Percentiles rank a stretch among this genome's conserved stretches.
These are phyloP conservation scores for Marsdenia floribunda DNA, from an alignment of 257 asterid species.

Conservation along the genomic window DNA sequence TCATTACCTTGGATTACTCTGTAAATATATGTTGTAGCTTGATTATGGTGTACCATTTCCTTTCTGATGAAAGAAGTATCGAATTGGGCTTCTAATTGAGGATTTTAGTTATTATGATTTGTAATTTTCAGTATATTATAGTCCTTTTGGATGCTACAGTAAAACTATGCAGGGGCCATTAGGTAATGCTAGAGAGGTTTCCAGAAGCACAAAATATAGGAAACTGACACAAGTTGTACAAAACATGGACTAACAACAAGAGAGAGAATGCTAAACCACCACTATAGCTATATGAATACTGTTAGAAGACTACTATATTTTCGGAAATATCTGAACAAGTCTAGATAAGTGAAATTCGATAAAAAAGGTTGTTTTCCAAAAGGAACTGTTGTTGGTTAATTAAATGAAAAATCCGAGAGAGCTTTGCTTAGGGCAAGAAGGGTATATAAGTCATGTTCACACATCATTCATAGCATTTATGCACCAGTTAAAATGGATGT, in stretches of 20 bases:
- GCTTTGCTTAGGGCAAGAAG: not conserved
- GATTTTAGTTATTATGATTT: not conserved
- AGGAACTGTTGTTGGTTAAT: not conserved
- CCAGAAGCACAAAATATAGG: not conserved
- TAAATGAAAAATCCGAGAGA: not conserved
- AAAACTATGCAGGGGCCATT: not conserved
- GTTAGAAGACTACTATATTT: not conserved
- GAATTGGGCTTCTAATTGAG: too few relatives aligned
- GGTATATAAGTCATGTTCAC: not conserved
- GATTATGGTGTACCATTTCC: too few relatives aligned
- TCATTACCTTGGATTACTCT: too few relatives aligned
- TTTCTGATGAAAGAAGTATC: too few relatives aligned
- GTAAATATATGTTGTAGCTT: too few relatives aligned
- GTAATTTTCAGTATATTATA: not conserved
- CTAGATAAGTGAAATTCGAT: not conserved
- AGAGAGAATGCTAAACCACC: not conserved
- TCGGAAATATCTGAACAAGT: not conserved
- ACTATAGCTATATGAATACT: not conserved
- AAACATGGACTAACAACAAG: not conserved
- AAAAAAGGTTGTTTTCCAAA: not conserved
- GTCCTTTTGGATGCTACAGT: not conserved
- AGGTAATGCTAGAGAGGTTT: not conserved
- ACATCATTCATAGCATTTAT: not conserved
- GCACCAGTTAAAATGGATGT: not conserved
- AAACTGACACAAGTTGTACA: not conserved